Percentiles rank a stretch among this genome's conserved stretches.
phyloP scores from a whole-genome alignment of 2,329 filamentous ascomycete genomes.

The Colletotrichum sp. region DNA sequence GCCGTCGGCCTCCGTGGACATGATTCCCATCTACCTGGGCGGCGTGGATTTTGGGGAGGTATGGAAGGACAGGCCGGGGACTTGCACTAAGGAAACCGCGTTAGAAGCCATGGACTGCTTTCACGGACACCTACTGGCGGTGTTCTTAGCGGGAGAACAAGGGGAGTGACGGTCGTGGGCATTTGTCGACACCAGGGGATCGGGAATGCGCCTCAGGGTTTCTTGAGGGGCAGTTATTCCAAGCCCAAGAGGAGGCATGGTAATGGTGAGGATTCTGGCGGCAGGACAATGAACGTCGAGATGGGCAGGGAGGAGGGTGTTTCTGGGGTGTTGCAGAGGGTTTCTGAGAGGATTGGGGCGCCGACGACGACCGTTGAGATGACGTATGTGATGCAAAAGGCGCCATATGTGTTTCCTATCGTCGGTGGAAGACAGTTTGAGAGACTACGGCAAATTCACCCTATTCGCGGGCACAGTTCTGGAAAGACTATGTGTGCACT shows the following conservation, averaged over 20 bases:
- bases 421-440: conserved; percentile 64
- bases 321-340: neutral
- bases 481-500: too few relatives aligned
- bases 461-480: too few relatives aligned
- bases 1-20: neutral
- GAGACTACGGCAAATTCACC: too few relatives aligned
- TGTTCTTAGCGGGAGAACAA: too few relatives aligned
- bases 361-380: conserved; percentile 43
- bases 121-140: too few relatives aligned
- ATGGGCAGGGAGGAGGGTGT: neutral
- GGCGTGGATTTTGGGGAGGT: neutral
- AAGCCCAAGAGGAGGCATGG: neutral
- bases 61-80: neutral
- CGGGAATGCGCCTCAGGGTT: neutral
- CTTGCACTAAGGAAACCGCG: neutral
- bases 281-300: neutral
- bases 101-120: too few relatives aligned
- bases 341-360: neutral
- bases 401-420: conserved; percentile 65
- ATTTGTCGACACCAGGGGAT: neutral
- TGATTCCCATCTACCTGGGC: neutral
- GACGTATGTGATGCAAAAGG: conserved; percentile 65
- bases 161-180: too few relatives aligned
- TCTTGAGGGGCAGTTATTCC: neutral
- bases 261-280: neutral